Evolutionary conservation across 2,329 filamentous ascomycete genomes (phyloP).

Genomic region (Cadophora luteo-olivacea): DNA sequence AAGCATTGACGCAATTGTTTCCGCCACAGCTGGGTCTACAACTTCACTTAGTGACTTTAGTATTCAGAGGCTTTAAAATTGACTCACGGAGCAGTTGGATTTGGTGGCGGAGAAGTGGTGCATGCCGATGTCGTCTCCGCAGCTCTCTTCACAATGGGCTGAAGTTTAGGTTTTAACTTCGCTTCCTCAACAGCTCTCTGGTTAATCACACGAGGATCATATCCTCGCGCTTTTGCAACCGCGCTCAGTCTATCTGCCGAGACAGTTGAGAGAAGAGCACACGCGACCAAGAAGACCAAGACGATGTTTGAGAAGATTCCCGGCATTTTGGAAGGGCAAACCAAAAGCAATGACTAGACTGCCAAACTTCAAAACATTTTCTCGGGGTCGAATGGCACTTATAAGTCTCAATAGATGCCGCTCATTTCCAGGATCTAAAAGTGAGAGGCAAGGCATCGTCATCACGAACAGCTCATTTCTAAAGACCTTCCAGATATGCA

Average conservation of each 20-base stretch:
- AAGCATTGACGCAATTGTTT: slow-evolving; percentile 23
- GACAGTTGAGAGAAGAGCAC: not conserved
- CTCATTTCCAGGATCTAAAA: not conserved
- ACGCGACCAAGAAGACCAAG: slow-evolving; percentile 1
- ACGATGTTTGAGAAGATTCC: not conserved
- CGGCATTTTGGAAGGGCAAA: not conserved
- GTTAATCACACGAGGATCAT: slow-evolving; percentile 12
- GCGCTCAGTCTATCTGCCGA: slow-evolving; percentile 13
- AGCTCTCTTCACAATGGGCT: slow-evolving; percentile 20
- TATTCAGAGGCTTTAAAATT: not conserved
- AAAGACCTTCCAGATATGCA: slow-evolving; percentile 6
- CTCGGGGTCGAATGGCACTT: not conserved
- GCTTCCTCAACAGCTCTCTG: slow-evolving; percentile 12
- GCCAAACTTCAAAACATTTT: too few species aligned
- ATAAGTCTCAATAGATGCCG: not conserved
- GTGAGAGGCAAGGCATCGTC: not conserved
- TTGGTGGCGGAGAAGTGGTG: slow-evolving; percentile 12
- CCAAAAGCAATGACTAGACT: too few species aligned
- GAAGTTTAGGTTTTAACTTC: slow-evolving; percentile 9
- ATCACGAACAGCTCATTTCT: not conserved
- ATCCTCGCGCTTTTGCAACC: slow-evolving; percentile 17
- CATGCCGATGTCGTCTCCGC: slow-evolving; percentile 14
- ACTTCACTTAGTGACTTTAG: not conserved
- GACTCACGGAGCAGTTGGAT: slow-evolving; percentile 20
- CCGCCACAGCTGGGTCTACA: slow-evolving; percentile 21